phyloP scores from a whole-genome alignment of 176 grass and related monocot genomes.

The Carex pumila region DNA sequence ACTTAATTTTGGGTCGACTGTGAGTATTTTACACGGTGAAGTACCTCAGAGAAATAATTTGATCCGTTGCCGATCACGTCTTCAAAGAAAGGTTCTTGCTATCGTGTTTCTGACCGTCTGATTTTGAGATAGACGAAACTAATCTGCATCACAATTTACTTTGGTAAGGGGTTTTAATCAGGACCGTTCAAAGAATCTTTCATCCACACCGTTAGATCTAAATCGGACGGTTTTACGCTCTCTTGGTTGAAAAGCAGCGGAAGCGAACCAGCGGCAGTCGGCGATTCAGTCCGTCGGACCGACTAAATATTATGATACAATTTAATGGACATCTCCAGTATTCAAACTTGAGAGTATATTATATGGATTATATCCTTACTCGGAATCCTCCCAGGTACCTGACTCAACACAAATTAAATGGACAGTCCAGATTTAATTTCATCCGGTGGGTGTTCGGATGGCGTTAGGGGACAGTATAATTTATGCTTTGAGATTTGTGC shows the following conservation, averaged over 20 bases:
- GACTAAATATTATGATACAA: not conserved
- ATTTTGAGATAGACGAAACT: not conserved
- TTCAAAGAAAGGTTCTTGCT: not conserved
- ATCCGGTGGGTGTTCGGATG: too few relatives aligned
- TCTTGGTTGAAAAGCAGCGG: not conserved
- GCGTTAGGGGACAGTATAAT: too few relatives aligned
- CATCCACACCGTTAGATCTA: not conserved
- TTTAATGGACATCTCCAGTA: not conserved
- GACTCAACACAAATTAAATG: too few relatives aligned
- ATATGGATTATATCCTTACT: too few relatives aligned
- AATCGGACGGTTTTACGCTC: not conserved
- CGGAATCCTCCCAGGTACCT: too few relatives aligned
- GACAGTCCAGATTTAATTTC: too few relatives aligned
- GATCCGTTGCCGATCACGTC: not conserved
- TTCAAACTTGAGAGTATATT: not conserved
- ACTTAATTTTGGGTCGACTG: too few relatives aligned
- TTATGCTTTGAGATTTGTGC: too few relatives aligned
- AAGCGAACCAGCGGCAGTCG: not conserved
- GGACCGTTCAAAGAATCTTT: not conserved
- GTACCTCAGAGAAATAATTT: too few relatives aligned
- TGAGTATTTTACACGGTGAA: too few relatives aligned
- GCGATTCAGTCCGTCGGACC: not conserved
- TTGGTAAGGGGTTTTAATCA: not conserved
- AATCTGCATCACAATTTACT: not conserved
- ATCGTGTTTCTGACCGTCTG: not conserved